Evolutionary conservation across 1,139 yeast species (phyloP), one percentile per base, ranked within the genome.

Genomic region (Blastobotrys ciferrii): DNA sequence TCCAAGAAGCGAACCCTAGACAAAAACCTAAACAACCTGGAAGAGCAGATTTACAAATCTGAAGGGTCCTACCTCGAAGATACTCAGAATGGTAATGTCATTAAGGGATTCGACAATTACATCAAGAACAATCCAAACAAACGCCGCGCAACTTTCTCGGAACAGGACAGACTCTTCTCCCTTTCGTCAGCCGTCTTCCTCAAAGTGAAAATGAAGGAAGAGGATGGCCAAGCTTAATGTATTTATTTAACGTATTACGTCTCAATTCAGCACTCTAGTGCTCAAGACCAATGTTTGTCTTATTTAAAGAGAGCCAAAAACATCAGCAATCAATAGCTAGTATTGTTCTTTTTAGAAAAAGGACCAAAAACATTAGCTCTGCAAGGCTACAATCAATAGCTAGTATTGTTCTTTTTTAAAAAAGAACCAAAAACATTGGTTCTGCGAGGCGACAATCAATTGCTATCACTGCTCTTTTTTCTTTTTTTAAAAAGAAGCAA

Each of bases 31-130:
- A 64, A 62, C 45, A 50, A 68, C 43, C 63, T 88, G 13, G 97
- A 91, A 60, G 96, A 88, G 54, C 78, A 80, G 49, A 84, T 92
- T n/a, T 89, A 82, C 68, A 84, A 82, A 50, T 80, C 80, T 55
- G 98, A 92, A 65, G 81, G 86, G 4, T 80, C 80, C 28, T 91
- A 92, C 63, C 78, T 92, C 48, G 80, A 83, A 46, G 91, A 85
- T 51, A 74, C 82, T 42, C 56, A 61, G 58, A 79, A 81, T 50
- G 96, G 96, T 0, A 88, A 88, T 63, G 84, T 92, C 31, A 86
- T 89, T 31, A 84, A 84, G 57, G 98, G 98, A 0, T 91, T 89
- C 62, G 97, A 91, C 51, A 84, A 81, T 59, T 86, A 87, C 63
- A 74, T 83, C 47, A 87, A 86, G 62, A 70, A 65, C 43, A 70